Evolutionary conservation across 2,329 filamentous ascomycete genomes (phyloP), one percentile per base, ranked within the genome.

Genomic region (Ceratocystis colombiana): DNA sequence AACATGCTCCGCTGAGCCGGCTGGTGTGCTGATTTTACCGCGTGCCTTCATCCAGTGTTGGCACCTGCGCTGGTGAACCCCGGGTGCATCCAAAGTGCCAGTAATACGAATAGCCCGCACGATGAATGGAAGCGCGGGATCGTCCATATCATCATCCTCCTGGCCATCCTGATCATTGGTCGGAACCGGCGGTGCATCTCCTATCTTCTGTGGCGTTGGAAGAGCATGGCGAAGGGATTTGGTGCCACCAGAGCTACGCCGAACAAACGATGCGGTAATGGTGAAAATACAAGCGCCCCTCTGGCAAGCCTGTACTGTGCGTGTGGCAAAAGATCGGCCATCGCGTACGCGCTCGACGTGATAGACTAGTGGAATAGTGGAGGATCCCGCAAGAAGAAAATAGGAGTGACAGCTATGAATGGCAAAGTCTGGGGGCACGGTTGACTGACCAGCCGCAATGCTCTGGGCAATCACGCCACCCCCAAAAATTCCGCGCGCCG

Each of bases 361-460:
- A 78, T 96, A 97, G 69, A 96, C 82, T 70, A 97, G 88, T 41
- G 94, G 93, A 20, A 94, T 87, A 68, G 88, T 84, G 12, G 85
- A 82, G 73, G 93, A 89, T 33, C 94, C 94, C 3, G 93, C 92
- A 1, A 97, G 85, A 44, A 99, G 86, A 76, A 99, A 99, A 79
- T 97, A 99, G 83, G 94, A 97, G 82, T 99, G 94, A 88, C 96
- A 96, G 73, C 88, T 93, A 79, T 99, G 94, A 62, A 94, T 85
- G 68, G 86, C 83, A 76, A 96, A 96, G 73, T 89, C 81, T 30
- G 79, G 75, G 0, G 88, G 87, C 1, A 99, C 89, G 7, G 94
- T 99, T 73, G 86, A 84, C 75, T 96, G 91, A 28, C 90, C 94
- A 1, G 94, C 90, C 59, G 88, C 83, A 30, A 96, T 86, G 72